Evolutionary conservation across 768 basidiomycete species (phyloP).

Genomic region (Podaxis carcinomalis): DNA sequence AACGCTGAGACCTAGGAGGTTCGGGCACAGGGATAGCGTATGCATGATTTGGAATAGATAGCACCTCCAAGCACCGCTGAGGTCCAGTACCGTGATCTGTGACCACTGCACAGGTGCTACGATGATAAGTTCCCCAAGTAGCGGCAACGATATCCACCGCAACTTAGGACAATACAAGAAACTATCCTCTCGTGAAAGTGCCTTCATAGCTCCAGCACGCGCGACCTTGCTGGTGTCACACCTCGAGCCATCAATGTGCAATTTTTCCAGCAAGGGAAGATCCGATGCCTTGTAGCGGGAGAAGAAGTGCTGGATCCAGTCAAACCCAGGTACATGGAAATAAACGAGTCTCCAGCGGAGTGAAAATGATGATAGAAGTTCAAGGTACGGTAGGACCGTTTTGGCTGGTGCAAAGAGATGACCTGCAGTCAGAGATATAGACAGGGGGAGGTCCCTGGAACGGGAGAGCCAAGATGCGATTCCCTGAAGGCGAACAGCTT

Average conservation of each 20-base stretch:
- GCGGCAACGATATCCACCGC: neutral
- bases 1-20: neutral
- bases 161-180: neutral
- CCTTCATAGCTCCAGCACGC: neutral
- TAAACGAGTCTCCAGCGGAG: neutral
- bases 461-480: slow-evolving; percentile 2
- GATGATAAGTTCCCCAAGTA: neutral
- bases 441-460: neutral
- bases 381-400: neutral
- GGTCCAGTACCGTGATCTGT: neutral
- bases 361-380: neutral
- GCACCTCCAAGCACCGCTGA: neutral
- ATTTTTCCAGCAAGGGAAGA: neutral
- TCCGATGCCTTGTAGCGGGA: neutral
- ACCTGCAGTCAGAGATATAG: neutral
- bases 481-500: neutral
- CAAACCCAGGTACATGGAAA: neutral
- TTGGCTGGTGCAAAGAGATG: neutral
- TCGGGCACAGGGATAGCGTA: neutral
- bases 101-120: neutral
- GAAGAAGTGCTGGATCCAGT: neutral
- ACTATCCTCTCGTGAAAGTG: neutral
- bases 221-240: neutral
- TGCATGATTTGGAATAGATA: neutral
- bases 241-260: neutral